Base-by-base conservation (phyloP, 2,329 filamentous ascomycete genomes). In the Sphaerulina vaccinii region DNA sequence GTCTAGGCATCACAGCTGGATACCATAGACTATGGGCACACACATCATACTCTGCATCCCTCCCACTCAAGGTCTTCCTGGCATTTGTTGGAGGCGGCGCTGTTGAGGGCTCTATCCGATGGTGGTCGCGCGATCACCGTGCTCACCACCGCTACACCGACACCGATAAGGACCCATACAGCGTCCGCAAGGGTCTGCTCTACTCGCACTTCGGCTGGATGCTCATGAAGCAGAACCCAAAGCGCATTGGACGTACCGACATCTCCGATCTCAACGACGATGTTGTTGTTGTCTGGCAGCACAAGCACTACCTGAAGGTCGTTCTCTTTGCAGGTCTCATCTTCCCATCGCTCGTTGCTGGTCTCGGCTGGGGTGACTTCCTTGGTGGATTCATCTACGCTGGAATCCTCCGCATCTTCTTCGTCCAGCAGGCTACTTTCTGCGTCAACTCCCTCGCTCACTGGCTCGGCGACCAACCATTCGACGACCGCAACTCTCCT, bases 141-240 rank as follows among this genome's bases (percentile, higher is more conserved):
- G 87, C 88, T 65, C 89, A 95, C 72, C 89, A 95, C 79, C 83
- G 90, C 65, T 95, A 93, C 72, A 95, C 90, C 76, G 90, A 95
- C 69, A 95, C 89, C 66, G 87, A 91, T 32, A 93, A 93, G 78
- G 89, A 95, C 63, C 90, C 89, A 43, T 95, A 95, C 78, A 91
- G 87, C 19, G 89, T 95, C 63, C 85, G 88, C 75, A 95, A 95
- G 79, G 89, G 89, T 62, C 80, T 93, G 43, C 74, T 90, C 62
- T 92, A 91, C 80, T 90, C 82, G 47, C 86, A 90, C 75, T 77
- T 95, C 51, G 89, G 89, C 65, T 95, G 89, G 89, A 93, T 95
- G 88, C 74, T 95, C 66, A 84, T 95, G 80, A 92, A 92, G 80
- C 89, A 95, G 76, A 92, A 95, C 77, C 88, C 88, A 60, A 92